Evolutionary conservation across 2,329 filamentous ascomycete species (phyloP).

Genomic region (Trichoderma lentiforme): DNA sequence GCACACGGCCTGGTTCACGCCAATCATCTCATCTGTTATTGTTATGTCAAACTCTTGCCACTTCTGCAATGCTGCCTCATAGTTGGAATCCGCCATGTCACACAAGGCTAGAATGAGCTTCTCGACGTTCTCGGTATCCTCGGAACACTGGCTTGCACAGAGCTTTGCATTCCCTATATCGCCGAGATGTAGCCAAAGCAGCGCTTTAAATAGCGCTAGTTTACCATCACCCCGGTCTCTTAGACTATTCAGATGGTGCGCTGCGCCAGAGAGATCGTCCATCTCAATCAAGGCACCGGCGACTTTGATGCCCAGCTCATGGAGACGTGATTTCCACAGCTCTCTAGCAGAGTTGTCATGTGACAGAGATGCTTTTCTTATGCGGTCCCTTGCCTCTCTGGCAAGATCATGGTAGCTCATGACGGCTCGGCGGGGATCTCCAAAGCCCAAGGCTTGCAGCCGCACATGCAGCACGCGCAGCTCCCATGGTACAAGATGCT

Average conservation of each 20-base stretch:
- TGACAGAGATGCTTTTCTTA: constrained; percentile 44
- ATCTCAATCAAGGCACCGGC: constrained; percentile 73
- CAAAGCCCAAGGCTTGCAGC: constrained; percentile 80
- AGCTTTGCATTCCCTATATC: constrained; percentile 65
- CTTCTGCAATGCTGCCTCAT: constrained; percentile 56
- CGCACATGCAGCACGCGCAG: constrained; percentile 79
- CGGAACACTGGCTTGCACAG: constrained; percentile 41
- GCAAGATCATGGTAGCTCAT: constrained; percentile 90
- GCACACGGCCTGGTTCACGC: constrained; percentile 80
- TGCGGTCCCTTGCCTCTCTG: constrained; percentile 65
- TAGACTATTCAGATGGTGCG: constrained; percentile 65
- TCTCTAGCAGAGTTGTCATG: constrained; percentile 54
- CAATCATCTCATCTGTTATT: constrained; percentile 62
- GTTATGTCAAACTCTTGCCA: constrained; percentile 54
- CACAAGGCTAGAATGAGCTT: constrained; percentile 64
- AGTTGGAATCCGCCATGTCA: constrained; percentile 75
- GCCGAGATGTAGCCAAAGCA: constrained; percentile 77
- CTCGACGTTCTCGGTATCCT: constrained; percentile 36
- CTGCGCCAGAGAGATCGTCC: constrained; percentile 80
- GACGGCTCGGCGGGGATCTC: constrained; percentile 77
- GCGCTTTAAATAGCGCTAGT: constrained; percentile 50
- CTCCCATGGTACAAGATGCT: constrained; percentile 80
- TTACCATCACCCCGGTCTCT: constrained; percentile 38
- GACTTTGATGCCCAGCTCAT: constrained; percentile 69
- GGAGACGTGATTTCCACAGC: constrained; percentile 69